Evolutionary conservation across 1,284 basidiomycete genomes (phyloP), one percentile per base, ranked within the genome.

Genomic region (Marasmius sp.): DNA sequence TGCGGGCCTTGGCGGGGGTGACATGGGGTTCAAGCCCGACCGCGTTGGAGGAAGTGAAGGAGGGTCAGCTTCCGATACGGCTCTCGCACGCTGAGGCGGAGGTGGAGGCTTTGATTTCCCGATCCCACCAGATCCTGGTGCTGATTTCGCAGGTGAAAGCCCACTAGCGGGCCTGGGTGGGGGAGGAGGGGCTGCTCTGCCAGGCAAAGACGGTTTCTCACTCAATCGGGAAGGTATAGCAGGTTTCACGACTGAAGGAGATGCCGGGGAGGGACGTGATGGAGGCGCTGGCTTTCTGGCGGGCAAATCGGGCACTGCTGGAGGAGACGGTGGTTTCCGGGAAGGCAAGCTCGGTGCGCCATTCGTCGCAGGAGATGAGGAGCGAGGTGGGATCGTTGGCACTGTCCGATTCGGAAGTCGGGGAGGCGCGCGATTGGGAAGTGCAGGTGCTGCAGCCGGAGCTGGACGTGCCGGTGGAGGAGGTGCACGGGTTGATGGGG

Each of bases 121-220:
- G 9, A 72, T 68, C 49, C 79, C 79, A 52, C 78, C 79, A 56
- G 79, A 78, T 3, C 75, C 76, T 14, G 79, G 78, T n/a, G 74
- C 73, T 18, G 72, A 68, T 61, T 74, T 70, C 2, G 67, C 67
- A 49, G 75, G 71, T 2, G 77, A 59, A 64, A 61, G 16, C 39
- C 66, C 65, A 60, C 73, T 74, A 0, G 68, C 64, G 45, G 72
- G 72, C 27, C 75, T 64, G 20, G 74, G 70, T 11, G 75, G 75
- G 20, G 75, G 73, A 4, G 72, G 73, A 1, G 79, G 77, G 6
- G 78, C 74, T 59, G 61, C 47, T 41, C 62, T 70, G 20, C 34
- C 48, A 20, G 57, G 57, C 43, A 34, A 60, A n/a, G 66, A 54
- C 5, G 69, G 58, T 8, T 60, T 61, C 0, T 60, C 62, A 20